phyloP scores from a whole-genome alignment of 352 stramenopile species.

The Phytopythium sindhum region DNA sequence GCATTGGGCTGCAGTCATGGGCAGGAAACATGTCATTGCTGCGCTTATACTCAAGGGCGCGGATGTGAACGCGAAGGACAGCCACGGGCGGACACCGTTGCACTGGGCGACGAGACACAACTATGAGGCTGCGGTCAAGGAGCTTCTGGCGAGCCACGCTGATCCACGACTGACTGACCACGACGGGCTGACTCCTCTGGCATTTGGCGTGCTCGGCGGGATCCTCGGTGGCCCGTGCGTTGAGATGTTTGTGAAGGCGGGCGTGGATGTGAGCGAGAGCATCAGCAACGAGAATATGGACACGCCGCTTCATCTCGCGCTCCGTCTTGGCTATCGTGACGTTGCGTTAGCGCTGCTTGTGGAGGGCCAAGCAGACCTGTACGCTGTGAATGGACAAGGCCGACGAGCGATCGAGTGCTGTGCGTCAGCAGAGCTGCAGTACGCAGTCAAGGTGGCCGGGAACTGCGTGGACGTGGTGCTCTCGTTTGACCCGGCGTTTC shows the following conservation, averaged over 20 bases:
- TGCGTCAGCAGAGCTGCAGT: slow-evolving; percentile 70
- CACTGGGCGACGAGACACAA: slow-evolving; percentile 81
- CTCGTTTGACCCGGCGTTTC: slow-evolving; percentile 69
- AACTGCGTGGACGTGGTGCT: slow-evolving; percentile 73
- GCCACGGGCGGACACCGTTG: slow-evolving; percentile 50
- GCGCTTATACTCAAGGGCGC: slow-evolving; percentile 45
- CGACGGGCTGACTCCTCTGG: slow-evolving; percentile 62
- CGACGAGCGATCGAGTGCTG: slow-evolving; percentile 69
- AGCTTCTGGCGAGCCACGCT: slow-evolving; percentile 47
- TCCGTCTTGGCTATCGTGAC: slow-evolving; percentile 55
- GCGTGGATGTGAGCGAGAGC: slow-evolving; percentile 43
- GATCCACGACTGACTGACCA: slow-evolving; percentile 52
- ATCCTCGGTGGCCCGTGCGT: slow-evolving; percentile 44
- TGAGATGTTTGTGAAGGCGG: slow-evolving; percentile 47
- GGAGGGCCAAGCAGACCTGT: slow-evolving; percentile 50
- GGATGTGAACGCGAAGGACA: slow-evolving; percentile 63
- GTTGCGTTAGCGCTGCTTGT: slow-evolving; percentile 62
- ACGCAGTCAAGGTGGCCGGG: slow-evolving; percentile 67
- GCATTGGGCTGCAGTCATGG: slow-evolving; percentile 78
- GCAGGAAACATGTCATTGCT: slow-evolving; percentile 41
- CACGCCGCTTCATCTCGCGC: slow-evolving; percentile 68
- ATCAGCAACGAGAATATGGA: slow-evolving; percentile 51
- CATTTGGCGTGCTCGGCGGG: slow-evolving; percentile 56
- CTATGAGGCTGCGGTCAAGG: slow-evolving; percentile 45
- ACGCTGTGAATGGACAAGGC: slow-evolving; percentile 46